A percentile compares a stretch with the other conserved stretches of the same genome.
phyloP scores from a whole-genome alignment of 257 asterid species.

The Fraxinus pennsylvanica region DNA sequence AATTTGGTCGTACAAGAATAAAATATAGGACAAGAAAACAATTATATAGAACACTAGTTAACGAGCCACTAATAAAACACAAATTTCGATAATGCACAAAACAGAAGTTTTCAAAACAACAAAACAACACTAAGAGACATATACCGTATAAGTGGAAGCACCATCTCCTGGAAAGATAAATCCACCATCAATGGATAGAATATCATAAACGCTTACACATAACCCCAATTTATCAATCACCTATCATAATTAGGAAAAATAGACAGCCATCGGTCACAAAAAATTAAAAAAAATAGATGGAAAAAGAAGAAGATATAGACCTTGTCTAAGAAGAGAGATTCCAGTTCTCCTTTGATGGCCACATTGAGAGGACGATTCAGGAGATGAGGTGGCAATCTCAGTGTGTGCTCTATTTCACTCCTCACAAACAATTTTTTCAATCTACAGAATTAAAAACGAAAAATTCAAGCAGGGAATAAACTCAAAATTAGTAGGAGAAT shows the following conservation, averaged over 20 bases:
- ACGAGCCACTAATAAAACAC: neutral
- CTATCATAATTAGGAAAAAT: constrained; percentile 32
- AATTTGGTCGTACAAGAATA: neutral
- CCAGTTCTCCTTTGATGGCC: constrained; percentile 80
- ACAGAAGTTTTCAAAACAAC: neutral
- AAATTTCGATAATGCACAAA: neutral
- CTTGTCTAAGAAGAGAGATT: constrained; percentile 72
- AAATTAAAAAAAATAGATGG: neutral
- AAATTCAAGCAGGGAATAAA: neutral
- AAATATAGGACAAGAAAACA: neutral
- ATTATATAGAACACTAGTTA: neutral
- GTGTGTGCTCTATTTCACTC: constrained; percentile 74
- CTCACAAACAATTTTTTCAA: constrained; percentile 57
- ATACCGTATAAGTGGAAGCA: constrained; percentile 79
- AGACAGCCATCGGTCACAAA: neutral
- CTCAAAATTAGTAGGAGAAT: no score
- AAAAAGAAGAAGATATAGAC: constrained; percentile 24
- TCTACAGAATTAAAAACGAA: neutral
- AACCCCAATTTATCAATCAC: constrained; percentile 28
- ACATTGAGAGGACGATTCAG: constrained; percentile 61
- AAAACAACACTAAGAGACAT: neutral
- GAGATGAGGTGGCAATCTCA: constrained; percentile 50
- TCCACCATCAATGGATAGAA: constrained; percentile 73
- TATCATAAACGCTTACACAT: constrained; percentile 57
- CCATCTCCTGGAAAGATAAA: constrained; percentile 73